Conservation (phyloP, 225 moss, liverwort and hornwort species). For the Anthoceros angustus region DNA sequence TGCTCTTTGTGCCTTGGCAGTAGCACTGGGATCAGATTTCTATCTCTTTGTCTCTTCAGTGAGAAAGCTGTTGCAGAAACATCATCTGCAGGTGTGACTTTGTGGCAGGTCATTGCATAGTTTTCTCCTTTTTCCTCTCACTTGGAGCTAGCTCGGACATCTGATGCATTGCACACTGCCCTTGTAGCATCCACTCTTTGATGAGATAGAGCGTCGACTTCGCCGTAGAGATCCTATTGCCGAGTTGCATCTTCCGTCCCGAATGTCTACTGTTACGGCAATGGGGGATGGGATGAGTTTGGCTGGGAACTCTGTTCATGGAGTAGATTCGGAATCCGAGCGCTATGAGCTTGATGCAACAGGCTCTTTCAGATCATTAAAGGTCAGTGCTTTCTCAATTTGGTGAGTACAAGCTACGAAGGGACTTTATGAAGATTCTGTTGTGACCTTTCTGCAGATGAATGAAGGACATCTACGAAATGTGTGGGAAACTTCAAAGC, state of each 20-base stretch:
- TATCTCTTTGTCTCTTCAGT: slow-evolving; percentile 71
- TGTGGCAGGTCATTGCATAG: not conserved
- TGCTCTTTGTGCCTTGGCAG: slow-evolving; percentile 84
- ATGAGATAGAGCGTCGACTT: slow-evolving; percentile 66
- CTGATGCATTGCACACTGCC: not conserved
- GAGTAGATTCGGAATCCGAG: slow-evolving; percentile 72
- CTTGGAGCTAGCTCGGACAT: not conserved
- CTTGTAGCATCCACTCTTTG: slow-evolving; percentile 73
- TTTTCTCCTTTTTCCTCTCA: not conserved
- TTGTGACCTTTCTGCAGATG: slow-evolving; percentile 32
- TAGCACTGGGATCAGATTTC: slow-evolving; percentile 82
- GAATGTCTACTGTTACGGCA: slow-evolving; percentile 19
- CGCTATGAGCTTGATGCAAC: slow-evolving; percentile 43
- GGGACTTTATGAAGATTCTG: not conserved
- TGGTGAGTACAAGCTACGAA: not conserved
- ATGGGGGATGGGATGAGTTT: slow-evolving; percentile 29
- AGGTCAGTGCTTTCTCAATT: slow-evolving; percentile 13
- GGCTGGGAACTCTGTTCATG: slow-evolving; percentile 58
- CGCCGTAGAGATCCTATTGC: slow-evolving; percentile 54
- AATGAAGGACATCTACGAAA: slow-evolving; percentile 65
- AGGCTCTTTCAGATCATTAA: slow-evolving; percentile 21
- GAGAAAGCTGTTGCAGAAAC: slow-evolving; percentile 60
- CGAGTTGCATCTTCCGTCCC: slow-evolving; percentile 43
- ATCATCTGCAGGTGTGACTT: slow-evolving; percentile 42
- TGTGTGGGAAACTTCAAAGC: slow-evolving; percentile 92